Evolutionary conservation across 139 green algal genomes (phyloP).

Genomic region (Mesotaenium endlicherianum): DNA sequence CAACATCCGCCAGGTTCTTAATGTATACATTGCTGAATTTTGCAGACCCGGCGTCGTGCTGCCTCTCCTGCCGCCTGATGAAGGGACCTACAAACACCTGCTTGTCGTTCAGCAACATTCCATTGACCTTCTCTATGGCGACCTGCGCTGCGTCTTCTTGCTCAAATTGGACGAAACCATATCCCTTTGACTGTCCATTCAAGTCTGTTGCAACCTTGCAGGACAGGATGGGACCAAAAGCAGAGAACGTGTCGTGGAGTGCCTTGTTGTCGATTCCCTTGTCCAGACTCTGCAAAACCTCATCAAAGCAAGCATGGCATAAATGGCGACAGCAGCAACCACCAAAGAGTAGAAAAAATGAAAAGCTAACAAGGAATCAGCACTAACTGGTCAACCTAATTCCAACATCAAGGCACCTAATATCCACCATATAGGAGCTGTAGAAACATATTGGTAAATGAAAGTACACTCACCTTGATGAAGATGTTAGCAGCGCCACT

Average conservation of each 20-base stretch:
- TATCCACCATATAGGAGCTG: background rate
- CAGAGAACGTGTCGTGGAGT: slow-evolving; percentile 60
- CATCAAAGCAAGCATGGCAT: background rate
- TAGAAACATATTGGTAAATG: background rate
- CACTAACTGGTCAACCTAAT: background rate
- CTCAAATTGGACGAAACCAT: slow-evolving; percentile 66
- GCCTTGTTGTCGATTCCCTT: slow-evolving; percentile 64
- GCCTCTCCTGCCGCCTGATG: slow-evolving; percentile 46
- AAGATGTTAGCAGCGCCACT: slow-evolving; percentile 64
- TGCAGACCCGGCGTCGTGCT: background rate
- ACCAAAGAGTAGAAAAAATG: background rate
- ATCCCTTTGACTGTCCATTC: slow-evolving; percentile 57
- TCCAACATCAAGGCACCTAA: too few relatives aligned
- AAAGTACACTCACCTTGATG: slow-evolving; percentile 54
- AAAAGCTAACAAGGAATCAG: background rate
- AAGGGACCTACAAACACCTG: slow-evolving; percentile 59
- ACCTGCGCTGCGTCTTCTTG: slow-evolving; percentile 54
- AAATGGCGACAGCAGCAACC: too few relatives aligned
- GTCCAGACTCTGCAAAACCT: slow-evolving; percentile 58
- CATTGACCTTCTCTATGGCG: slow-evolving; percentile 64
- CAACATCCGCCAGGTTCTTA: slow-evolving; percentile 59
- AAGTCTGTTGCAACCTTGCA: slow-evolving; percentile 59
- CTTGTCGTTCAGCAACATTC: slow-evolving; percentile 61
- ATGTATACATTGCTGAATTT: slow-evolving; percentile 65
- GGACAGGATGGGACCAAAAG: slow-evolving; percentile 59